These are phyloP conservation scores for Komagataella populi DNA, from an alignment of 805 yeast genomes.

Conservation along the genomic window DNA sequence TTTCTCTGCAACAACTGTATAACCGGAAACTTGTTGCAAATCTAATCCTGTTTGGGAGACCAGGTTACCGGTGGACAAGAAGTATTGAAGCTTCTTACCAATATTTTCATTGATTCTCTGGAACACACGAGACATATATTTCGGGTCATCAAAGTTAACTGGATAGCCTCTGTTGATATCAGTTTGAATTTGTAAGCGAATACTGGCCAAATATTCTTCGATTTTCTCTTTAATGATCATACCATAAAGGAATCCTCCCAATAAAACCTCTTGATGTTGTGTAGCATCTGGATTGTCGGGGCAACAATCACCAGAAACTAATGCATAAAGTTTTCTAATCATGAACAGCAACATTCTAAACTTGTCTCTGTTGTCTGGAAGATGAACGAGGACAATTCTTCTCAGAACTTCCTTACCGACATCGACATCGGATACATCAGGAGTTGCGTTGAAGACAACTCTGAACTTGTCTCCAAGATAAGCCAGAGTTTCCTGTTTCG, in stretches of 20 bases:
- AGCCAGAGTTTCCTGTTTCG: conserved; percentile 82
- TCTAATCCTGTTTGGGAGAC: conserved; percentile 96
- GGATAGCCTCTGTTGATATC: conserved; percentile 74
- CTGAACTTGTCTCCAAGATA: conserved; percentile 94
- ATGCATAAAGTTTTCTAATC: conserved; percentile 88
- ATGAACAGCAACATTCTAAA: conserved; percentile 80
- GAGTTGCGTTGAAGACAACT: conserved; percentile 80
- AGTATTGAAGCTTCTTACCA: conserved; percentile 89
- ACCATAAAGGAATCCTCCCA: conserved; percentile 94
- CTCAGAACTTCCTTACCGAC: conserved; percentile 78
- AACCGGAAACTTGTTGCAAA: conserved; percentile 95
- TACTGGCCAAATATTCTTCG: conserved; percentile 75
- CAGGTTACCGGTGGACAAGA: conserved; percentile 91
- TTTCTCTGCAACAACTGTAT: conserved; percentile 97
- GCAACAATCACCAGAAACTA: conserved; percentile 93
- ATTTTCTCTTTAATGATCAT: conserved; percentile 94
- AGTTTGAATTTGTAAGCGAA: conserved; percentile 60
- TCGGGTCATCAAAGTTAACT: conserved; percentile 72
- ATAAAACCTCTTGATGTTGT: conserved; percentile 91
- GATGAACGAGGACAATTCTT: conserved; percentile 82
- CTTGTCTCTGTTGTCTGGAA: conserved; percentile 63
- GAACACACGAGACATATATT: conserved; percentile 72
- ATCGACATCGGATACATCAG: conserved; percentile 77
- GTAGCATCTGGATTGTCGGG: conserved; percentile 99
- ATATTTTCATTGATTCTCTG: conserved; percentile 79